A percentile compares a stretch with the other conserved stretches of the same genome.
Evolutionary conservation across 1,139 yeast species (phyloP).

Genomic region (Geotrichum fermentans): DNA sequence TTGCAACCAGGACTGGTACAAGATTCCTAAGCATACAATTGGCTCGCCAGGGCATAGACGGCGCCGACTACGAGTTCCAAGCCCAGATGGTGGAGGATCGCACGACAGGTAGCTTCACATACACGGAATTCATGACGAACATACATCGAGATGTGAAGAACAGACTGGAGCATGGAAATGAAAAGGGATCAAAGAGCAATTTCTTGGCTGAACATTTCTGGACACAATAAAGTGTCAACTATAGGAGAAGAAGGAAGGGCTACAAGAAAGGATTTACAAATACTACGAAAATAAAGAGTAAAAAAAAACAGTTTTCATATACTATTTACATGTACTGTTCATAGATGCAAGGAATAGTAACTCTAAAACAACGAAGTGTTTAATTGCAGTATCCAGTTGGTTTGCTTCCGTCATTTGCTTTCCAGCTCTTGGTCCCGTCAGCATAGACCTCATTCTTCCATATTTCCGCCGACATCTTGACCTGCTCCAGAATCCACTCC

Average conservation of each 20-base stretch:
- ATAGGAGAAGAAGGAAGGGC: slow-evolving; percentile 6
- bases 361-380: too few relatives aligned
- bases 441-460: slow-evolving; percentile 46
- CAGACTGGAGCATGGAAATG: slow-evolving; percentile 26
- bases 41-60: slow-evolving; percentile 64
- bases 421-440: slow-evolving; percentile 42
- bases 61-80: slow-evolving; percentile 52
- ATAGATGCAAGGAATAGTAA: too few relatives aligned
- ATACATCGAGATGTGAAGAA: slow-evolving; percentile 37
- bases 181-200: slow-evolving; percentile 18
- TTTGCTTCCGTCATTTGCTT: slow-evolving; percentile 36
- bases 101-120: slow-evolving; percentile 28
- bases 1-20: slow-evolving; percentile 45
- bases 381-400: background rate
- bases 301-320: too few relatives aligned
- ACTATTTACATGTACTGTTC: too few relatives aligned
- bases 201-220: slow-evolving; percentile 19
- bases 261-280: slow-evolving; percentile 13
- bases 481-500: slow-evolving; percentile 42
- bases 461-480: slow-evolving; percentile 44
- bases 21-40: slow-evolving; percentile 50
- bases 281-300: too few relatives aligned
- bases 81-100: slow-evolving; percentile 68
- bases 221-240: slow-evolving; percentile 9
- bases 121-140: slow-evolving; percentile 32